A percentile compares a stretch with the other conserved stretches of the same genome.
Evolutionary conservation across 345 rosid species (phyloP).

Genomic region (Eucalyptus dawsonii): DNA sequence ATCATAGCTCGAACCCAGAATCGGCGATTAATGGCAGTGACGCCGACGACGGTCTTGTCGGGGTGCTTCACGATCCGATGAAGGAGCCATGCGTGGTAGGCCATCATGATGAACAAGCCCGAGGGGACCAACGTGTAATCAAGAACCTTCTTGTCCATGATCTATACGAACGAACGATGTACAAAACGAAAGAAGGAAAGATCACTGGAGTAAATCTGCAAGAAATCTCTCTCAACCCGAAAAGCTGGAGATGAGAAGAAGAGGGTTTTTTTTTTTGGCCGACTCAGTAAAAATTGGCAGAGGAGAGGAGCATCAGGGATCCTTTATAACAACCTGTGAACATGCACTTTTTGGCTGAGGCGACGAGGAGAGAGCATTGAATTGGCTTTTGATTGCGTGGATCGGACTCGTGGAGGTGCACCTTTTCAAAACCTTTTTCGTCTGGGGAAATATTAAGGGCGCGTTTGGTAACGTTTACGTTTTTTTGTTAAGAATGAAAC

Average conservation of each 20-base stretch:
- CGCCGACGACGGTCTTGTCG: slow-evolving; percentile 49
- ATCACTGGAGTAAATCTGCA: not conserved
- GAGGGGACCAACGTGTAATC: slow-evolving; percentile 51
- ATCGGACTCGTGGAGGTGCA: not conserved
- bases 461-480: too few species aligned
- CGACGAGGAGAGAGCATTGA: not conserved
- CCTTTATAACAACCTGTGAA: not conserved
- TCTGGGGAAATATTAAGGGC: not conserved
- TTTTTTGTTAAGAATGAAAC: too few species aligned
- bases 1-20: slow-evolving; percentile 88
- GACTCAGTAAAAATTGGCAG: not conserved
- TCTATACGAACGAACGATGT: not conserved
- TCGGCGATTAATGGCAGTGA: slow-evolving; percentile 73
- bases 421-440: not conserved
- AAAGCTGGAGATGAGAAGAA: not conserved
- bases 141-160: slow-evolving; percentile 36
- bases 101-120: slow-evolving; percentile 39
- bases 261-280: not conserved
- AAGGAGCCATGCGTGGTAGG: slow-evolving; percentile 71
- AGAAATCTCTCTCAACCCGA: not conserved
- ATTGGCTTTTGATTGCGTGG: not conserved
- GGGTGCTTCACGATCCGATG: slow-evolving; percentile 45
- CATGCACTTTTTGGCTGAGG: not conserved
- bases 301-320: not conserved
- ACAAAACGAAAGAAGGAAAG: not conserved